Base-by-base conservation (phyloP, 345 rosid genomes). In the Moringa oleifera region DNA sequence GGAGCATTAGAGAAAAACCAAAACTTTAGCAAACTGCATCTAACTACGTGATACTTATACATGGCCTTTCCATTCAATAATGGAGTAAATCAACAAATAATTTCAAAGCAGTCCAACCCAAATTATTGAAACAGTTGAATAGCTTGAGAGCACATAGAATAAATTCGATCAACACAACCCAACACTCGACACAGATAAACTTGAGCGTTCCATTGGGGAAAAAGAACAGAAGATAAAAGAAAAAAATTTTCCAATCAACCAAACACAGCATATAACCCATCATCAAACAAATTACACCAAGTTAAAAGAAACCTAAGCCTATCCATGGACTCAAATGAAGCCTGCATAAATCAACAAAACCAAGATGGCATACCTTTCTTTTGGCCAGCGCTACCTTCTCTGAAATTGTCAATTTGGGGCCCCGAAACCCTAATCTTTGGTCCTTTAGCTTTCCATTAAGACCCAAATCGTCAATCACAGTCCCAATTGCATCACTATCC, bases 401-500 rank as follows among this genome's bases (percentile, higher is more conserved):
- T 23, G 85, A 81, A 77, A 91, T 86, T 2, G 85, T 78, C 61
- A 89, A 28, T 64, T 78, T 78, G 1, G 83, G 60, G 0, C 78
- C 78, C 58, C 69, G 74, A 51, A 77, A 76, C 51, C 88, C 96
- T 68, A 83, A 71, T 28, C 81, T 75, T 66, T 82, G 90, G 53
- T 84, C 95, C 22, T 79, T 87, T 51, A 68, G 65, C 59, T 75
- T 78, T 60, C 69, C 70, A 71, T 83, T 83, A 25, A 92, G 83
- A 66, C 98, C 94, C 58, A 92, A 69, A 79, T 92, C 97, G 66
- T 92, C 93, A 76, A 87, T 79, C 69, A 92, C 76, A 37, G 70
- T 67, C 68, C 69, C 85, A 55, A 87, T 68, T n/a, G 80, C 80
- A 51, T 82, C 89, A n/a, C 74, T 64, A 16, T 59, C 61, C 19